Evolutionary conservation across 2,329 filamentous ascomycete species (phyloP).

Genomic region (Fusarium sp.): DNA sequence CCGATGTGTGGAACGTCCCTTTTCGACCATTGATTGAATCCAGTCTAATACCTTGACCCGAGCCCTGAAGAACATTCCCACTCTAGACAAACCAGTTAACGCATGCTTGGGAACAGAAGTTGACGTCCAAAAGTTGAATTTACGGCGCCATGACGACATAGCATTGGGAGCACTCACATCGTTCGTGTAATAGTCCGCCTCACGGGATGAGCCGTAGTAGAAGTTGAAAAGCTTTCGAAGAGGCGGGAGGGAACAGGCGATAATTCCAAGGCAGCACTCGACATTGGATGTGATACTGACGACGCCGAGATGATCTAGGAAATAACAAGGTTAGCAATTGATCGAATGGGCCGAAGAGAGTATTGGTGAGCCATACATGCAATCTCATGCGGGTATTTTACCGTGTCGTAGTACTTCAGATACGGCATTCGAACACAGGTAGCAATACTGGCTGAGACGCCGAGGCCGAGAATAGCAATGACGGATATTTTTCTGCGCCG

Average conservation of each 20-base stretch:
- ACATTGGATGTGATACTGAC: conserved; percentile 22
- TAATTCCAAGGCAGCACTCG: conserved; percentile 18
- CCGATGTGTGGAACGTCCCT: neutral
- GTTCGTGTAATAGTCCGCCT: neutral
- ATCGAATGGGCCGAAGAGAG: rapidly evolving
- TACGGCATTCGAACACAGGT: conserved; percentile 22
- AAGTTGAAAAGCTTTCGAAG: conserved; percentile 12
- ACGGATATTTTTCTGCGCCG: conserved; percentile 12
- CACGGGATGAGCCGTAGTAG: conserved; percentile 11
- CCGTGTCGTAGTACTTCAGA: conserved; percentile 11
- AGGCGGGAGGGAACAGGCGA: conserved; percentile 8
- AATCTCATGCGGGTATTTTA: conserved; percentile 11
- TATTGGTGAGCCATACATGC: neutral
- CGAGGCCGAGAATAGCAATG: conserved; percentile 10
- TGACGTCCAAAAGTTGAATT: neutral
- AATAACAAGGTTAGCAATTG: neutral
- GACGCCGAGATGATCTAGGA: conserved; percentile 15
- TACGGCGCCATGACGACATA: neutral
- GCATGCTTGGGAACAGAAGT: too few relatives aligned
- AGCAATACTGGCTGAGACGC: conserved; percentile 7
- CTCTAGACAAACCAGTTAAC: neutral
- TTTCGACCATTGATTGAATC: conserved; percentile 1
- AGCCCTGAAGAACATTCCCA: neutral
- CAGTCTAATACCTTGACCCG: conserved; percentile 1
- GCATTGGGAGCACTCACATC: neutral